Conservation (phyloP, 140 eudicot species). For the Anethum foeniculum region DNA sequence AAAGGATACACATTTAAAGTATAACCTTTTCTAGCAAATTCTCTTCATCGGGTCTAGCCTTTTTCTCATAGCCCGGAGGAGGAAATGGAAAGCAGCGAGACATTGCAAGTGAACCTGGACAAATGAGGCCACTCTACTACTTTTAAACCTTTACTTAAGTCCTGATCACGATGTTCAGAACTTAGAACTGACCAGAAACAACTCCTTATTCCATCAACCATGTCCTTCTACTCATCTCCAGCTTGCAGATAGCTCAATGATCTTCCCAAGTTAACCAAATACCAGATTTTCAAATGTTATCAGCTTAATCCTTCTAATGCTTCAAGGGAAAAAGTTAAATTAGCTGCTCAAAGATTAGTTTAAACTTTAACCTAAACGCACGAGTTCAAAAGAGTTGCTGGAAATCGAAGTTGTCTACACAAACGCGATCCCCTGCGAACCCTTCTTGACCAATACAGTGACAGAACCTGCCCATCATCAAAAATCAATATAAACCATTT, state of each 20-base stretch:
- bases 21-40: slow-evolving; percentile 38
- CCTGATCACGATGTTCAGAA: slow-evolving; percentile 12
- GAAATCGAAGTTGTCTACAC: background rate
- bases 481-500: slow-evolving; percentile 19
- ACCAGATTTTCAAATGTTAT: background rate
- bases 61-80: slow-evolving; percentile 57
- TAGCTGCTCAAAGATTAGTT: background rate
- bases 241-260: slow-evolving; percentile 11
- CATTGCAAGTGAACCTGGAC: slow-evolving; percentile 27
- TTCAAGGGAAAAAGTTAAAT: background rate
- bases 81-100: slow-evolving; percentile 71
- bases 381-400: slow-evolving; percentile 2
- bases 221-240: slow-evolving; percentile 36
- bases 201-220: slow-evolving; percentile 27
- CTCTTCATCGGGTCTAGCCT: slow-evolving; percentile 25
- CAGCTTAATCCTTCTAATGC: background rate
- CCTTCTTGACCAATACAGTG: slow-evolving; percentile 1
- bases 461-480: slow-evolving; percentile 28
- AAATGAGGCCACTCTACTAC: slow-evolving; percentile 3
- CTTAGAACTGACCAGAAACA: slow-evolving; percentile 23
- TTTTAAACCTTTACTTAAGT: slow-evolving; percentile 16
- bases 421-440: slow-evolving; percentile 13
- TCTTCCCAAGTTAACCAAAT: slow-evolving; percentile 14
- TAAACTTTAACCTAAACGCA: background rate
- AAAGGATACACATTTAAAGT: background rate